Conservation (phyloP, 2,329 filamentous ascomycete genomes). For the Ophiocordyceps unilateralis region DNA sequence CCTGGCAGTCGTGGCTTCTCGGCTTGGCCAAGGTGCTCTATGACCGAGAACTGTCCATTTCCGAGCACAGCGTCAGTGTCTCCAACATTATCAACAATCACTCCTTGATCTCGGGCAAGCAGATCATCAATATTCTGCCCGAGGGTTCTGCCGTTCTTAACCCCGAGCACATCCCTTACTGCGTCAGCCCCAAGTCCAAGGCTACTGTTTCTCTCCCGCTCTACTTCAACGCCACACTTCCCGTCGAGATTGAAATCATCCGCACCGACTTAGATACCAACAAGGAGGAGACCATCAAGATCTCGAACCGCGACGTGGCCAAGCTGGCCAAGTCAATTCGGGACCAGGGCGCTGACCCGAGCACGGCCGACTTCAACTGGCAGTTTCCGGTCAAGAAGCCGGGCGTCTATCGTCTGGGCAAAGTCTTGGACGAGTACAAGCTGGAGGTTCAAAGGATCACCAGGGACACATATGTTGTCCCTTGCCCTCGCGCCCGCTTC, state of each 20-base stretch:
- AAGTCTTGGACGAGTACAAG: conserved; percentile 83
- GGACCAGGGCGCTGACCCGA: conserved; percentile 46
- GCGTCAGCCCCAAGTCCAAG: conserved; percentile 48
- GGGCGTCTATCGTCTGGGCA: conserved; percentile 70
- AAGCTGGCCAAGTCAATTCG: conserved; percentile 53
- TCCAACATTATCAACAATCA: conserved; percentile 78
- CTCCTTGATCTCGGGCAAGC: conserved; percentile 85
- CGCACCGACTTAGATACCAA: conserved; percentile 73
- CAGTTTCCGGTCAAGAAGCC: conserved; percentile 66
- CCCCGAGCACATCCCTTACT: conserved; percentile 64
- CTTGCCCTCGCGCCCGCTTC: conserved; percentile 67
- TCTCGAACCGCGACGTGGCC: conserved; percentile 57
- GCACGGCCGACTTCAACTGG: conserved; percentile 45
- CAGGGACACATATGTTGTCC: conserved; percentile 68
- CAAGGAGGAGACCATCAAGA: conserved; percentile 60
- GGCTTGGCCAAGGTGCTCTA: conserved; percentile 67
- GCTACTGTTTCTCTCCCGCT: conserved; percentile 57
- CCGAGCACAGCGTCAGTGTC: conserved; percentile 82
- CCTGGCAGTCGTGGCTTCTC: conserved; percentile 55
- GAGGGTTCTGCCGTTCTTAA: conserved; percentile 91
- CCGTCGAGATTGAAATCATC: conserved; percentile 74
- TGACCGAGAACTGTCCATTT: conserved; percentile 82
- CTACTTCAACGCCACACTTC: conserved; percentile 83
- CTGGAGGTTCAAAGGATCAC: conserved; percentile 68
- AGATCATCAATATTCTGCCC: conserved; percentile 93